Conservation (phyloP, 305 asterid genomes). For the Striga hermonthica region DNA sequence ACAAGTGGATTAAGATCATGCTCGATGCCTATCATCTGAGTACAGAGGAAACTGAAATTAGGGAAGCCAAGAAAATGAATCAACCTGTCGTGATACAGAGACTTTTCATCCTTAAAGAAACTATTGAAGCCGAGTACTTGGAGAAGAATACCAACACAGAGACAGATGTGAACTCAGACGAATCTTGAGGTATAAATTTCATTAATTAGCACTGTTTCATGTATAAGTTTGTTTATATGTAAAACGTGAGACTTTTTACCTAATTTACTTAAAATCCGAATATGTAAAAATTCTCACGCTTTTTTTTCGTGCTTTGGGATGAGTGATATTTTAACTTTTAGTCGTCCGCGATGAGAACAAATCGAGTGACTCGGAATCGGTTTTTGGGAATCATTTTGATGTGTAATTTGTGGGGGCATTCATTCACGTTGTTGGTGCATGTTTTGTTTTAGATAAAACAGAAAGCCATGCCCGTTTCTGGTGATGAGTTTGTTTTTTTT, state of each 20-base stretch:
- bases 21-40: slow-evolving; percentile 82
- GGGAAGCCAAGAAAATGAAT: slow-evolving; percentile 82
- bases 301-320: not conserved
- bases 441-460: slow-evolving; percentile 29
- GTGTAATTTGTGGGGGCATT: slow-evolving; percentile 20
- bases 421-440: slow-evolving; percentile 4
- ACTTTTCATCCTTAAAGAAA: slow-evolving; percentile 78
- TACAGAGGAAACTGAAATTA: slow-evolving; percentile 79
- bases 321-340: slow-evolving; percentile 16
- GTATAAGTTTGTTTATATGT: slow-evolving; percentile 11
- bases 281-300: slow-evolving; percentile 12
- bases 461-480: slow-evolving; percentile 35
- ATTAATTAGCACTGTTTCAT: not conserved
- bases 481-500: slow-evolving; percentile 29
- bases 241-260: slow-evolving; percentile 5
- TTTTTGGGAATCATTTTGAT: not conserved
- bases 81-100: slow-evolving; percentile 86
- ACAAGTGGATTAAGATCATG: slow-evolving; percentile 90
- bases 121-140: slow-evolving; percentile 87
- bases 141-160: slow-evolving; percentile 40
- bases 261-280: slow-evolving; percentile 12
- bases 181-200: slow-evolving; percentile 30
- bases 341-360: not conserved
- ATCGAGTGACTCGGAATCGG: not conserved
- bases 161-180: slow-evolving; percentile 38